These are phyloP conservation scores for Mucor velutinosus DNA, from an alignment of 371 early-diverging fungal species.

Conservation along the genomic window DNA sequence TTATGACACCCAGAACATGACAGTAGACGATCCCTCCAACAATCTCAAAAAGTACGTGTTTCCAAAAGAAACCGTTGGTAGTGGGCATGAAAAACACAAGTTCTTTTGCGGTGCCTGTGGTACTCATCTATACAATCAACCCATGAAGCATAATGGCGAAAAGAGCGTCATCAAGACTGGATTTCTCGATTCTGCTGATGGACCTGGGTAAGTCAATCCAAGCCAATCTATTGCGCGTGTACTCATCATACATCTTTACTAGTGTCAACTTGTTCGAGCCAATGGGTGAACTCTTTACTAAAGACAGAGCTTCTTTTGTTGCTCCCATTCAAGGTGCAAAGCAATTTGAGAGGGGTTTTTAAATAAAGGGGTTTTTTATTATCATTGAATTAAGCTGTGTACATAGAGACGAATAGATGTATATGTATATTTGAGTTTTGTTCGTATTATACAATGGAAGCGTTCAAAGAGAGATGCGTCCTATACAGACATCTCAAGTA, in stretches of 20 bases:
- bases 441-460: background rate
- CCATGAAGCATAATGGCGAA: constrained; percentile 30
- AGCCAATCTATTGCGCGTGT: background rate
- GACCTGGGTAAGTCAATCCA: constrained; percentile 6
- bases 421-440: background rate
- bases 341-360: constrained; percentile 15
- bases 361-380: background rate
- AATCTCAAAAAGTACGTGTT: constrained; percentile 23
- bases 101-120: constrained; percentile 33
- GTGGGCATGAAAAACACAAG: constrained; percentile 33
- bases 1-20: constrained; percentile 14
- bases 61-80: constrained; percentile 14
- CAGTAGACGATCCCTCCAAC: constrained; percentile 18
- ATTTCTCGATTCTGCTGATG: constrained; percentile 17
- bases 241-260: background rate
- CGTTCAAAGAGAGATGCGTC: background rate
- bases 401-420: background rate
- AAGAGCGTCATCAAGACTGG: constrained; percentile 28
- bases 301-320: constrained; percentile 30
- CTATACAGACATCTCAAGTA: constrained; percentile 11
- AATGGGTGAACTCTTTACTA: constrained; percentile 17
- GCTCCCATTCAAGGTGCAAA: constrained; percentile 22
- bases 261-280: constrained; percentile 23
- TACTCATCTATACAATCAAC: constrained; percentile 24
- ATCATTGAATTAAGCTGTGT: background rate